Percentiles rank a stretch among this genome's conserved stretches.
Conservation (phyloP, 768 basidiomycete species). For the Tylopilus subfusipes region DNA sequence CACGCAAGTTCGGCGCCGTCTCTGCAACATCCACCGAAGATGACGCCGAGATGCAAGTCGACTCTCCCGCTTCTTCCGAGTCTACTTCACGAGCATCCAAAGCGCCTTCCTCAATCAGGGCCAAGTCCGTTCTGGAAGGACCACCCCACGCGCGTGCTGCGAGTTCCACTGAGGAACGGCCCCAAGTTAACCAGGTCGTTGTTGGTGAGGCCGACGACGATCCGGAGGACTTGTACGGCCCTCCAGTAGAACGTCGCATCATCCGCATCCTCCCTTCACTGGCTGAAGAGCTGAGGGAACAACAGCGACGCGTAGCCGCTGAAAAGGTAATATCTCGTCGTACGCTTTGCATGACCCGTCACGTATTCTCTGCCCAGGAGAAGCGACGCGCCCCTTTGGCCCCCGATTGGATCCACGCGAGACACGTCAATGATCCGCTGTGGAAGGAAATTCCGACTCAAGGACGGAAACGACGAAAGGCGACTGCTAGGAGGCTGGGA, state of each 20-base stretch:
- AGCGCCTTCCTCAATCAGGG: neutral
- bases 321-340: constrained; percentile 14
- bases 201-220: constrained; percentile 15
- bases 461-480: constrained; percentile 17
- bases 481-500: constrained; percentile 10
- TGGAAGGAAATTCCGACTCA: constrained; percentile 9
- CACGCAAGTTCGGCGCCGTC: neutral
- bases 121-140: neutral
- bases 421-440: constrained; percentile 16
- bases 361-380: constrained; percentile 9
- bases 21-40: constrained; percentile 1
- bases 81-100: neutral
- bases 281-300: constrained; percentile 25
- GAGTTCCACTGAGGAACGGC: neutral
- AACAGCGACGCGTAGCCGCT: constrained; percentile 11
- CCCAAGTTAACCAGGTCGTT: neutral
- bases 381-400: constrained; percentile 15
- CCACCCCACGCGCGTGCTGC: neutral
- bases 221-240: constrained; percentile 28
- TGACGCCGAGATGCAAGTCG: constrained; percentile 15
- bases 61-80: neutral
- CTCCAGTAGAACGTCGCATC: constrained; percentile 24
- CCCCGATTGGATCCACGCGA: constrained; percentile 25
- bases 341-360: neutral
- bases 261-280: constrained; percentile 27